These are phyloP conservation scores for Helenozyma baotianmanensis DNA, from an alignment of 805 yeast genomes.

Conservation along the genomic window DNA sequence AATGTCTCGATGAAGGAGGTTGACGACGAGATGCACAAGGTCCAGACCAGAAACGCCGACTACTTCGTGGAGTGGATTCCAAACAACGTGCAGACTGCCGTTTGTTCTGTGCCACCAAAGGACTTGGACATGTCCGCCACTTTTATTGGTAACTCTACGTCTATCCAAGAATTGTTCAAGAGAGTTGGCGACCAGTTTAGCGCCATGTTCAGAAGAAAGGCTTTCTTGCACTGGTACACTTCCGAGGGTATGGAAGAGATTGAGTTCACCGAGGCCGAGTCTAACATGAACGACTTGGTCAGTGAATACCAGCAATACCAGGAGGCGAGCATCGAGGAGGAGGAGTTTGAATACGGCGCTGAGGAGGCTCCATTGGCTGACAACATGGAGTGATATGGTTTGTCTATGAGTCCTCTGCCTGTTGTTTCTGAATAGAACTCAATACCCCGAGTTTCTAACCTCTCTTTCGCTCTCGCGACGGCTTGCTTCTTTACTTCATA, in stretches of 20 bases:
- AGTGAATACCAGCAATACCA: constrained; percentile 90
- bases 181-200: constrained; percentile 87
- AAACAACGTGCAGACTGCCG: constrained; percentile 89
- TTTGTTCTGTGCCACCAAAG: constrained; percentile 85
- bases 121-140: constrained; percentile 88
- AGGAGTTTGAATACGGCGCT: constrained; percentile 60
- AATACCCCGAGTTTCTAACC: constrained; percentile 4
- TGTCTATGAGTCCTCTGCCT: neutral
- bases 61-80: constrained; percentile 96
- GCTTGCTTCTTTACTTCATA: neutral
- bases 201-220: constrained; percentile 90
- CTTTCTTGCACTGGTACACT: constrained; percentile 95
- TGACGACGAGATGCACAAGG: constrained; percentile 86
- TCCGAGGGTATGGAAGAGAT: constrained; percentile 95
- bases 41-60: constrained; percentile 74
- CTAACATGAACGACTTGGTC: constrained; percentile 83
- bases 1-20: constrained; percentile 89
- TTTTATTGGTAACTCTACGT: constrained; percentile 88
- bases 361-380: constrained; percentile 61
- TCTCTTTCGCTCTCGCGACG: too few relatives aligned
- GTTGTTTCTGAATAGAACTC: constrained; percentile 3
- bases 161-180: constrained; percentile 85
- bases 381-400: constrained; percentile 32
- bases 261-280: constrained; percentile 92
- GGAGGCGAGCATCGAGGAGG: constrained; percentile 72